phyloP scores from a whole-genome alignment of 805 yeast genomes.

The Saturnispora galanensis region DNA sequence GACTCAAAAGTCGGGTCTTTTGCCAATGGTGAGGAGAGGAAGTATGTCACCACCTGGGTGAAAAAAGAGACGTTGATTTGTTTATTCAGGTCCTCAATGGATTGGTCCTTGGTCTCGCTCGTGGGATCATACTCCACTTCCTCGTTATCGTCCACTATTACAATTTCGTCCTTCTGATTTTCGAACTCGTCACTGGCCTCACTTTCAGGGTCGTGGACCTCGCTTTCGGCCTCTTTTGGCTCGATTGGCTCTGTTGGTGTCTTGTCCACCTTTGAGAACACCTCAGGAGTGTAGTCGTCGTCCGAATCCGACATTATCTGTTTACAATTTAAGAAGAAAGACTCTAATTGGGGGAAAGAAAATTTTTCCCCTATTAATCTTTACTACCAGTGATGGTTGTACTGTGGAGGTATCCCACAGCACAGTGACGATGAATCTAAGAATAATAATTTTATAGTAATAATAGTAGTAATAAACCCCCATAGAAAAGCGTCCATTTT shows the following conservation, averaged over 20 bases:
- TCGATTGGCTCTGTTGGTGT: not conserved
- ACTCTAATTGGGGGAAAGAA: not conserved
- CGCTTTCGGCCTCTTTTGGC: not conserved
- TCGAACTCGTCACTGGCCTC: constrained; percentile 2
- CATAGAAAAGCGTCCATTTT: too few relatives aligned
- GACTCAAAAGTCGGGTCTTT: constrained; percentile 28
- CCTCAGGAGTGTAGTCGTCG: constrained; percentile 11
- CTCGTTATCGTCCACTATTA: constrained; percentile 4
- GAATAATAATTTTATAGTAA: too few relatives aligned
- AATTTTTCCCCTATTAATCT: not conserved
- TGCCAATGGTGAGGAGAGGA: constrained; percentile 23
- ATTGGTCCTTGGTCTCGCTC: not conserved
- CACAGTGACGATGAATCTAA: too few relatives aligned
- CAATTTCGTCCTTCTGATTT: not conserved
- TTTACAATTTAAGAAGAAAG: not conserved
- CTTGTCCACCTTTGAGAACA: not conserved
- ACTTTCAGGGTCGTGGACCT: not conserved
- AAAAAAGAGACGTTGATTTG: constrained; percentile 29
- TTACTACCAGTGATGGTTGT: too few relatives aligned
- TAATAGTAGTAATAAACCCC: too few relatives aligned
- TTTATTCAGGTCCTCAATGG: constrained; percentile 20
- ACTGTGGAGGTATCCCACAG: too few relatives aligned
- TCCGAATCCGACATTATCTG: constrained; percentile 7
- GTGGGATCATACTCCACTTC: constrained; percentile 1
- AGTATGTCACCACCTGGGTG: constrained; percentile 25